Base-by-base conservation (phyloP, 805 yeast species). In the Pichia phayaonensis region DNA sequence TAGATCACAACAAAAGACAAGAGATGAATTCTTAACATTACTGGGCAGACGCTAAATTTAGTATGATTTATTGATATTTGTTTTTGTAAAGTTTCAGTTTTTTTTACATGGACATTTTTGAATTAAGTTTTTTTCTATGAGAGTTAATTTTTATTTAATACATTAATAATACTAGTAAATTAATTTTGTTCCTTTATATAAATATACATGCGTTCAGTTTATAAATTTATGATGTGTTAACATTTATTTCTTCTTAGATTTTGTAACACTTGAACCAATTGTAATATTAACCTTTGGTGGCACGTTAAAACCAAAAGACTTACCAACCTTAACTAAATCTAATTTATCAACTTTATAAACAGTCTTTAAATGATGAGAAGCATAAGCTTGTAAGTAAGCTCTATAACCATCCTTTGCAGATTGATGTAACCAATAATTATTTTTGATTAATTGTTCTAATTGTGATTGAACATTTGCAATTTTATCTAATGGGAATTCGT, bases 221-320 rank as follows among this genome's bases (percentile, higher is more conserved):
- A 26, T 43, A 24, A 39, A 15, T 39, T n/a, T 18, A 36, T 36
- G 11, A 23, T 18, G 24, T 13, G n/a, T 13, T 40, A 36, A 15
- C 36, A 12, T 38, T 26, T 41, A 21, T 42, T 16, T 23, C 22
- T 45, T 54, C 36, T 53, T 51, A 15, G 58, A 48, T 48, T 63
- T 62, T n/a, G 63, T 54, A 7, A 60, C 58, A 66, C 96, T 86
- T 45, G 96, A 89, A 23, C 98, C 98, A 59, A 94, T 90, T 40
- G 96, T 84, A 56, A 94, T 90, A 64, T 94, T 94, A 49, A 94
- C 99, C 72, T 90, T 90, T 56, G 99, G 99, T 45, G 99, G 98
- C 24, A 88, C 84, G 39, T 83, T 82, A 71, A 94, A 94, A 11
- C 99, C 99, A 68, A 87, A 94, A 15, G 96, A 85, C 67, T 84